phyloP scores from a whole-genome alignment of 768 basidiomycete genomes.

The Agrocybe praecox region DNA sequence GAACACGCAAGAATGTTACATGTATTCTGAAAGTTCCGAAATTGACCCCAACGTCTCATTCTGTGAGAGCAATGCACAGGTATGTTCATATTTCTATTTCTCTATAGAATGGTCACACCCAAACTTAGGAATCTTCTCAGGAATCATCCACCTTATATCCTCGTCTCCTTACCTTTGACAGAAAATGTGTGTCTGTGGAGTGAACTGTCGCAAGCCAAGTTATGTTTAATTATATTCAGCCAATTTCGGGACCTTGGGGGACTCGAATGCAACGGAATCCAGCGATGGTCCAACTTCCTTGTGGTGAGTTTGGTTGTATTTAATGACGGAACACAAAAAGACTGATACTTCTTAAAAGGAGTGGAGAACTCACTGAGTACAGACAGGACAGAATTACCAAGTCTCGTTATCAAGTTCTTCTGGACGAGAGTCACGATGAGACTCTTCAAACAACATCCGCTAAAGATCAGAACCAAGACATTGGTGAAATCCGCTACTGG shows the following conservation, averaged over 20 bases:
- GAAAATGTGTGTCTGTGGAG: constrained; percentile 40
- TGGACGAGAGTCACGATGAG: constrained; percentile 25
- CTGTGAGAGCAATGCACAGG: constrained; percentile 56
- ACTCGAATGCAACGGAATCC: constrained; percentile 32
- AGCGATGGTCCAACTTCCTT: constrained; percentile 18
- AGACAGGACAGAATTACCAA: constrained; percentile 53
- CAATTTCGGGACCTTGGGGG: constrained; percentile 64
- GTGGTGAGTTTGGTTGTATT: constrained; percentile 12
- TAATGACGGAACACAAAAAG: not conserved
- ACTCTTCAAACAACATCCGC: not conserved
- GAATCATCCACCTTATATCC: constrained; percentile 56
- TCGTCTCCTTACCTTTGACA: constrained; percentile 66
- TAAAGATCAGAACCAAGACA: constrained; percentile 10
- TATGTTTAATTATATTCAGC: constrained; percentile 35
- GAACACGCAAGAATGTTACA: constrained; percentile 79
- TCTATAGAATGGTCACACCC: not conserved
- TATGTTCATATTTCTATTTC: constrained; percentile 28
- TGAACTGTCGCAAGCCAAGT: not conserved
- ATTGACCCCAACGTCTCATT: constrained; percentile 66
- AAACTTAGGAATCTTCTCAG: constrained; percentile 28
- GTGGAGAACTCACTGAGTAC: constrained; percentile 48
- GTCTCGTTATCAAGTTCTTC: constrained; percentile 55
- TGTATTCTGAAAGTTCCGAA: constrained; percentile 44
- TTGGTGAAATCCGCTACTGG: constrained; percentile 54
- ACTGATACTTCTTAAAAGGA: constrained; percentile 37